These are phyloP conservation scores for Coniosporium tulheliwenetii DNA, from an alignment of 2,329 filamentous ascomycete genomes.

Conservation along the genomic window DNA sequence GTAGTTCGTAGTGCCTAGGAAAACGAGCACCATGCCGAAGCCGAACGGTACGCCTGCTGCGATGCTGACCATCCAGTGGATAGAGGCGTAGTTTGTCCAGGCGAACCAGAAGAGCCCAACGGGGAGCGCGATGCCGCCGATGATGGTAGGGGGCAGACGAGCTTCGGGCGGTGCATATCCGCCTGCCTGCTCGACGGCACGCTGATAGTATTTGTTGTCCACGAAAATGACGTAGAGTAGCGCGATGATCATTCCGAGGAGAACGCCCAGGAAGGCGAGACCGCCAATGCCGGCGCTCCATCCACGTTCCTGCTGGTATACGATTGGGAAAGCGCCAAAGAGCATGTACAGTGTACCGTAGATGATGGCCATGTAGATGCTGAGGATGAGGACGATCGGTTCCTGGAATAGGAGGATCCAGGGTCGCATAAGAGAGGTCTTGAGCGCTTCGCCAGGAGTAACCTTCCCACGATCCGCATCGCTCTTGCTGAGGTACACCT, in stretches of 20 bases:
- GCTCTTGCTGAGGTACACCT: conserved; percentile 36
- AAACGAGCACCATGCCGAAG: conserved; percentile 48
- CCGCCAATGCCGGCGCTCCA: conserved; percentile 20
- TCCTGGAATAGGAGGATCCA: conserved; percentile 15
- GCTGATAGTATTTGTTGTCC: conserved; percentile 40
- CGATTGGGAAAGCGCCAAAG: conserved; percentile 21
- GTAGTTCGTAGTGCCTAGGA: conserved; percentile 51
- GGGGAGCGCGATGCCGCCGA: conserved; percentile 48
- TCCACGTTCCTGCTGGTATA: conserved; percentile 22
- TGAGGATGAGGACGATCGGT: conserved; percentile 15
- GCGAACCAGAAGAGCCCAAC: conserved; percentile 53
- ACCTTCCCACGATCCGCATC: conserved; percentile 21
- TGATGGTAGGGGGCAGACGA: conserved; percentile 43
- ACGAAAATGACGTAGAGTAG: conserved; percentile 37
- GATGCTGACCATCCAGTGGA: conserved; percentile 42
- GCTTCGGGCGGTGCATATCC: conserved; percentile 51
- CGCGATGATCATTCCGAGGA: conserved; percentile 47
- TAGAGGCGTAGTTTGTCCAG: conserved; percentile 42
- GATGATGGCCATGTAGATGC: conserved; percentile 15
- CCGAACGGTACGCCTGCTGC: conserved; percentile 37
- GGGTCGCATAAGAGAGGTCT: conserved; percentile 9
- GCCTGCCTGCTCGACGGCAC: conserved; percentile 26
- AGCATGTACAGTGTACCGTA: conserved; percentile 19
- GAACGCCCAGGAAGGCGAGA: conserved; percentile 17
- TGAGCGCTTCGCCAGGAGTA: conserved; percentile 16